A percentile compares a stretch with the other conserved stretches of the same genome.
These are phyloP conservation scores for Aspergillus cavernicola DNA, from an alignment of 495 filamentous ascomycete species.

Conservation along the genomic window DNA sequence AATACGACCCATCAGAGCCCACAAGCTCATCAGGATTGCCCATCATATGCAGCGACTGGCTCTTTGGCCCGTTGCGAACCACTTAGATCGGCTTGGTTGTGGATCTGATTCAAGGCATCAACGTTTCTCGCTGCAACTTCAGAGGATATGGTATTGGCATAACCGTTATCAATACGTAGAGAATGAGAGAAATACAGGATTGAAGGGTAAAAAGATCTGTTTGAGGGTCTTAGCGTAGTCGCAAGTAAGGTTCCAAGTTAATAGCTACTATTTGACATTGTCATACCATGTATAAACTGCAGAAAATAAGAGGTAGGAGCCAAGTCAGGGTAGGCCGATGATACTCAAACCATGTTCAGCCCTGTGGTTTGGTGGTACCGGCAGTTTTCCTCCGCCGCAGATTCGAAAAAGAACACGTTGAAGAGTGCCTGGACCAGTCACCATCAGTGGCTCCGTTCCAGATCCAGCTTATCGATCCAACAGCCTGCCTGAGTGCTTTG, in stretches of 20 bases:
- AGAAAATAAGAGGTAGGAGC: too few species aligned
- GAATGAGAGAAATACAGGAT: background rate
- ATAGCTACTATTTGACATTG: too few species aligned
- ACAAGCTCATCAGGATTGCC: background rate
- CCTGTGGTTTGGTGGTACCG: constrained; percentile 15
- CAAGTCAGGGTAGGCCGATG: too few species aligned
- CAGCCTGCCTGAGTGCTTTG: too few species aligned
- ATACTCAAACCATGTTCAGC: constrained; percentile 15
- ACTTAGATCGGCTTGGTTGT: constrained; percentile 1
- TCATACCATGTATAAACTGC: too few species aligned
- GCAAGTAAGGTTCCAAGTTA: too few species aligned
- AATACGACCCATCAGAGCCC: background rate
- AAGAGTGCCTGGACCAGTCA: background rate
- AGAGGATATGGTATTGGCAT: constrained; percentile 6
- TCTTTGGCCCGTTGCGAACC: background rate
- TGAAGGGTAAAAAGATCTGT: background rate
- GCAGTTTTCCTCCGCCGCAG: background rate
- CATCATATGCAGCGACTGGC: background rate
- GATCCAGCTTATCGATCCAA: background rate
- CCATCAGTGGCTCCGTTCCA: background rate
- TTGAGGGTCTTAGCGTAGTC: too few species aligned
- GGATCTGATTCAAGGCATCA: constrained; percentile 20
- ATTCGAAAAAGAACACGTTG: constrained; percentile 42
- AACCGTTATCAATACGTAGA: background rate
- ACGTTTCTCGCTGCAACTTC: constrained; percentile 12